Evolutionary conservation across 495 filamentous ascomycete species (phyloP).

Genomic region (Immersiella caudata): DNA sequence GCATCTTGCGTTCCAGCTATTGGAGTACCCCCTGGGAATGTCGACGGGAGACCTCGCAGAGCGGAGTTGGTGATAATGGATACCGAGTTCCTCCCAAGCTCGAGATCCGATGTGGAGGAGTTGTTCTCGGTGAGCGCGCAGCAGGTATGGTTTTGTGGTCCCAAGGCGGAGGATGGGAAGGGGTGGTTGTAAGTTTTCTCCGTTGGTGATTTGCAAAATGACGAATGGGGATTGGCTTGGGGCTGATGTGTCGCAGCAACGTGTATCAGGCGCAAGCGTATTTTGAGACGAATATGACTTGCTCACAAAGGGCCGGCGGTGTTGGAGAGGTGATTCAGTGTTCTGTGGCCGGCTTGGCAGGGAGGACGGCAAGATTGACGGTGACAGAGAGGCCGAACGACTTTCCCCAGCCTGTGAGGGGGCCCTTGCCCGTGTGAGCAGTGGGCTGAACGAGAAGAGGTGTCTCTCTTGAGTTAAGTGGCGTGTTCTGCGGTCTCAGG

Average conservation of each 20-base stretch:
- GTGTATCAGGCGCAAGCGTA: not conserved
- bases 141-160: not conserved
- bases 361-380: not conserved
- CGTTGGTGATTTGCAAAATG: not conserved
- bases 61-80: not conserved
- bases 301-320: not conserved
- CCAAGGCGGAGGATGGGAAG: not conserved
- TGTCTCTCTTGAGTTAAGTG: not conserved
- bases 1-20: not conserved
- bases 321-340: not conserved
- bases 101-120: not conserved
- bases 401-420: not conserved
- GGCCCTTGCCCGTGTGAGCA: not conserved
- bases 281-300: not conserved
- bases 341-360: not conserved
- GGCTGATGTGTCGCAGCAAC: not conserved
- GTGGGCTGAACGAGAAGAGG: not conserved
- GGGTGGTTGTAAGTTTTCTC: not conserved
- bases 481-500: too few relatives aligned
- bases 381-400: not conserved
- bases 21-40: not conserved
- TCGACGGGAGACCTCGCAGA: not conserved
- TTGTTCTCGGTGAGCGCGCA: not conserved
- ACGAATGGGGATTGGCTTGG: not conserved
- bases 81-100: not conserved